phyloP scores from a whole-genome alignment of 768 basidiomycete species.

The Trametopsis cervina region DNA sequence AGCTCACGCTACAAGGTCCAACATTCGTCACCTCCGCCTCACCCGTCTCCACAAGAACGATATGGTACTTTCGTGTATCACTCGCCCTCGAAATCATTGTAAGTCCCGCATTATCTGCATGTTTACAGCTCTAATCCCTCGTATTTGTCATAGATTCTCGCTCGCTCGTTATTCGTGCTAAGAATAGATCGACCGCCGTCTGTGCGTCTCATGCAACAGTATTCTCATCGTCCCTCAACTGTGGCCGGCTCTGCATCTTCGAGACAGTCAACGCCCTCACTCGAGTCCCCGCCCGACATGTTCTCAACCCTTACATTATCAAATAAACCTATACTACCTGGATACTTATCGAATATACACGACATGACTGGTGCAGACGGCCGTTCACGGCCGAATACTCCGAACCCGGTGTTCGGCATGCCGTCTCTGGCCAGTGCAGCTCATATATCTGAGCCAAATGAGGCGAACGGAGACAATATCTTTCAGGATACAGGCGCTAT shows the following conservation, averaged over 20 bases:
- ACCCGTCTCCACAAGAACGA: conserved; percentile 29
- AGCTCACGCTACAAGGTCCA: too few species aligned
- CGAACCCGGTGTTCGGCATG: conserved; percentile 59
- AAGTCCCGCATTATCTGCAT: conserved; percentile 20
- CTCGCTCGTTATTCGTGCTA: conserved; percentile 46
- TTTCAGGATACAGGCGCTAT: conserved; percentile 11
- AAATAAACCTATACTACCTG: conserved; percentile 46
- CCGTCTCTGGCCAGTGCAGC: conserved; percentile 43
- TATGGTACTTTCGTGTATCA: conserved; percentile 40
- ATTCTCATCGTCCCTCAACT: conserved; percentile 28
- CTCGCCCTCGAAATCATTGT: conserved; percentile 52
- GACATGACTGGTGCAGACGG: too few species aligned
- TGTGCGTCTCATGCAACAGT: conserved; percentile 62
- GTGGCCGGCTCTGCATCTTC: conserved; percentile 18
- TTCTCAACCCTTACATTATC: conserved; percentile 60
- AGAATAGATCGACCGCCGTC: conserved; percentile 62
- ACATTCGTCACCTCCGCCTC: too few species aligned
- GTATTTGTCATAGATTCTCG: conserved; percentile 35
- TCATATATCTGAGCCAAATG: neutral
- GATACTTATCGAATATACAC: conserved; percentile 14
- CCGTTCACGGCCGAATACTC: conserved; percentile 13
- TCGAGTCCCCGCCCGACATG: conserved; percentile 45
- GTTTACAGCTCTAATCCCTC: neutral
- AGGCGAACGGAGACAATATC: conserved; percentile 1
- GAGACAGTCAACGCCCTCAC: conserved; percentile 35